These are phyloP conservation scores for Aspergillus carlsbadensis DNA, from an alignment of 495 filamentous ascomycete species.

Conservation along the genomic window DNA sequence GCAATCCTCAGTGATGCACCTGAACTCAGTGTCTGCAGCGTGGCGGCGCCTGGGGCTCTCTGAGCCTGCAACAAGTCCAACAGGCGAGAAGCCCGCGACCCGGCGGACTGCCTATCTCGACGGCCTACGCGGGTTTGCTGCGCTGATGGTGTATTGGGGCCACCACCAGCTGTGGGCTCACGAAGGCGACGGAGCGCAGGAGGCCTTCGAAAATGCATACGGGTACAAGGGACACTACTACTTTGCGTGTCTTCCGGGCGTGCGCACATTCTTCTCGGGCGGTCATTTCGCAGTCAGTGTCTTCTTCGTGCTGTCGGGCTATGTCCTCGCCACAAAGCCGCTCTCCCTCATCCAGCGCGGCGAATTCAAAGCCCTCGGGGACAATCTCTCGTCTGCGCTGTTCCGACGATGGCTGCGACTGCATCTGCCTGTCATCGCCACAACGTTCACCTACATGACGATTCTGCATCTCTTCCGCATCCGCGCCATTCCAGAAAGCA, in stretches of 20 bases:
- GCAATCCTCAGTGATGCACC: no score
- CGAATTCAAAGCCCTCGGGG: constrained; percentile 32
- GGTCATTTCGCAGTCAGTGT: constrained; percentile 54
- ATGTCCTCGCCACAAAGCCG: constrained; percentile 52
- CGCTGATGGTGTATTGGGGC: constrained; percentile 48
- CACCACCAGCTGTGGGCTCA: constrained; percentile 40
- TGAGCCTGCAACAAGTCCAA: background rate
- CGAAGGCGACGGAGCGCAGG: constrained; percentile 19
- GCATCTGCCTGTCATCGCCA: constrained; percentile 43
- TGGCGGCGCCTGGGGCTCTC: background rate
- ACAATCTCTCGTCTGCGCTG: constrained; percentile 39
- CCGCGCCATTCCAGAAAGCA: constrained; percentile 33
- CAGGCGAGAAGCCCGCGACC: background rate
- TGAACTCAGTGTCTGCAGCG: background rate
- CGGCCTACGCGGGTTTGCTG: constrained; percentile 55
- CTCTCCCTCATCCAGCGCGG: constrained; percentile 47
- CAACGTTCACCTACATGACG: constrained; percentile 49
- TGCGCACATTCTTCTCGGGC: constrained; percentile 43
- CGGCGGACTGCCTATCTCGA: constrained; percentile 48
- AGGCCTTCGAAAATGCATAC: constrained; percentile 29
- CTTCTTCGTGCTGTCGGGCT: constrained; percentile 63
- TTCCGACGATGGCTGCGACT: constrained; percentile 50
- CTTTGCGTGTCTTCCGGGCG: constrained; percentile 39
- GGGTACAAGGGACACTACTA: constrained; percentile 29
- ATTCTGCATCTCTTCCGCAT: constrained; percentile 50